Evolutionary conservation across 139 green algal genomes (phyloP).

Genomic region (Volvox reticuliferus): DNA sequence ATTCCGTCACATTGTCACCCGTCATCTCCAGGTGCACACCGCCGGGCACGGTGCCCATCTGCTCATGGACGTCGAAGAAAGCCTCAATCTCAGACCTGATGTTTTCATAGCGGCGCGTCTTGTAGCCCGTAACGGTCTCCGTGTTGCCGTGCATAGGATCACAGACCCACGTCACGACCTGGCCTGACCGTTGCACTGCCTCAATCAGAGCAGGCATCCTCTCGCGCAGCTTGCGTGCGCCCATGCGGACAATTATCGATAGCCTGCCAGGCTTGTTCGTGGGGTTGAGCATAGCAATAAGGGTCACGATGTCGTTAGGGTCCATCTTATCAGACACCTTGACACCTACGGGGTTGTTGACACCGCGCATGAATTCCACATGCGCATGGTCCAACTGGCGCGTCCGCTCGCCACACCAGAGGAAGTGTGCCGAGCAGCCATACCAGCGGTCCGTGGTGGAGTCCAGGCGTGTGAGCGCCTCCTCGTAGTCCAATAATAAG

Average conservation of each 20-base stretch:
- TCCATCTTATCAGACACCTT: constrained; percentile 96
- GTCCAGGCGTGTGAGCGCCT: constrained; percentile 90
- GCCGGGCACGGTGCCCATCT: constrained; percentile 70
- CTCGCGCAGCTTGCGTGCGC: constrained; percentile 88
- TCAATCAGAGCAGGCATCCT: constrained; percentile 84
- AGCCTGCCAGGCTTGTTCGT: constrained; percentile 95
- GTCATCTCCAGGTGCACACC: constrained; percentile 99
- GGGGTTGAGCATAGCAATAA: constrained; percentile 95
- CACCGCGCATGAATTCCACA: constrained; percentile 96
- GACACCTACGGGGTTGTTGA: constrained; percentile 96
- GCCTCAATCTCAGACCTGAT: constrained; percentile 83
- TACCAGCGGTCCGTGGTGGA: constrained; percentile 79
- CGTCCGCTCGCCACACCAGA: constrained; percentile 99
- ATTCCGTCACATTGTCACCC: constrained; percentile 96
- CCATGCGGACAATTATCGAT: constrained; percentile 97
- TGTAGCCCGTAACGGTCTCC: constrained; percentile 92
- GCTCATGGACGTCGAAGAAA: constrained; percentile 94
- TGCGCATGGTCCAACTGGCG: constrained; percentile 98
- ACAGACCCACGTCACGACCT: constrained; percentile 96
- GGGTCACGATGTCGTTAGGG: constrained; percentile 89
- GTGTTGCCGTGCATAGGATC: constrained; percentile 99
- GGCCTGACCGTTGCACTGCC: constrained; percentile 56
- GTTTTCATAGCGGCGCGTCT: constrained; percentile 97
- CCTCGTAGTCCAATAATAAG: constrained; percentile 98
- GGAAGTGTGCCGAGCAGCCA: constrained; percentile 96